These are phyloP conservation scores for Globisporangium okanoganense DNA, from an alignment of 352 stramenopile species.

Conservation along the genomic window DNA sequence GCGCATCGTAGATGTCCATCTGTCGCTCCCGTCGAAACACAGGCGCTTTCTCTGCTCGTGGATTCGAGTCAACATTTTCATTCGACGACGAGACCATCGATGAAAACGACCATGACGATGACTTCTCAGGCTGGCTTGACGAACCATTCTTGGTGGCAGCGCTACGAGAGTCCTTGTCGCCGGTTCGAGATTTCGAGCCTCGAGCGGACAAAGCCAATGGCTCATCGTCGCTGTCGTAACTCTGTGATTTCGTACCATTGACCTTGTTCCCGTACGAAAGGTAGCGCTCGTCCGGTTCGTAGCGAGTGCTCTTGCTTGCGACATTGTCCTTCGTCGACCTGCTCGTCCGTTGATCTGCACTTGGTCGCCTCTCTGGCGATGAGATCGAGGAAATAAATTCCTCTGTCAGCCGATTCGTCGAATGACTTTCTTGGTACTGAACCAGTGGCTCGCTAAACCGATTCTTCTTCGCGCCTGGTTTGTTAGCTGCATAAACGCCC, in stretches of 20 bases:
- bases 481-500: conserved; percentile 5
- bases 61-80: conserved; percentile 10
- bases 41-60: neutral
- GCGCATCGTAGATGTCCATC: conserved; percentile 56
- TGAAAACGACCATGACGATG: conserved; percentile 9
- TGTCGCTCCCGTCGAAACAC: conserved; percentile 38
- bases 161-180: neutral
- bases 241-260: conserved; percentile 12
- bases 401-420: neutral
- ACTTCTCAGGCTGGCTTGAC: neutral
- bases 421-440: neutral
- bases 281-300: conserved; percentile 19
- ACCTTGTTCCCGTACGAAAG: conserved; percentile 41
- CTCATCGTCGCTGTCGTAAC: conserved; percentile 12
- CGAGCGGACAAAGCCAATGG: neutral
- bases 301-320: neutral
- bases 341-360: neutral
- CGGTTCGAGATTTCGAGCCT: conserved; percentile 2
- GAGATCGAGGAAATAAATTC: conserved; percentile 11
- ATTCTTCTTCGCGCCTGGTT: conserved; percentile 8
- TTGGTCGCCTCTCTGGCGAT: neutral
- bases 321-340: neutral
- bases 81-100: conserved; percentile 3
- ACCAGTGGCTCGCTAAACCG: conserved; percentile 19
- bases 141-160: neutral